A percentile compares a stretch with the other conserved stretches of the same genome.
Evolutionary conservation across 2,329 filamentous ascomycete species (phyloP).

Genomic region (Colletotrichum tamarilloi): DNA sequence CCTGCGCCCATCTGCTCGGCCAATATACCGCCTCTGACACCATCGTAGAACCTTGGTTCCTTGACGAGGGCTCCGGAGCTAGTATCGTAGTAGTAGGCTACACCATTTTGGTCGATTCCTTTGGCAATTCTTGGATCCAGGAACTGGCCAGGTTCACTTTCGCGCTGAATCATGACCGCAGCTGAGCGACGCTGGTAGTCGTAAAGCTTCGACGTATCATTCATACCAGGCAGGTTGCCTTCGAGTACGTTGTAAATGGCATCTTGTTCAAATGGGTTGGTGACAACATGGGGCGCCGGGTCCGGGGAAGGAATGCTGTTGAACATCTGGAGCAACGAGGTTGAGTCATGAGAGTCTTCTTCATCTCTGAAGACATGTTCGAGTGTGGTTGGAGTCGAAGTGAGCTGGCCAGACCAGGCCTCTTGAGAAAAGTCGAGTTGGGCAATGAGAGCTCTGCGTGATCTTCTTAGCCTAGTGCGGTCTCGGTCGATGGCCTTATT

Average conservation of each 20-base stretch:
- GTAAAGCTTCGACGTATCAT: conserved; percentile 70
- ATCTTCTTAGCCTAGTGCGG: conserved; percentile 54
- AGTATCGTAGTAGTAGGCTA: conserved; percentile 76
- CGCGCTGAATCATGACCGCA: conserved; percentile 85
- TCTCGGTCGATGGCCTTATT: conserved; percentile 63
- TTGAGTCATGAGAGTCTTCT: conserved; percentile 47
- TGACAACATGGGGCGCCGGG: conserved; percentile 62
- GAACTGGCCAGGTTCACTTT: conserved; percentile 71
- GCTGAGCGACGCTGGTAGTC: conserved; percentile 84
- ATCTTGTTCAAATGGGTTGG: conserved; percentile 60
- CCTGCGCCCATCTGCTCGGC: conserved; percentile 86
- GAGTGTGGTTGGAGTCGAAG: not conserved
- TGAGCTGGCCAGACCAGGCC: conserved; percentile 63
- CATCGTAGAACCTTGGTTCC: conserved; percentile 79
- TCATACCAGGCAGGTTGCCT: conserved; percentile 65
- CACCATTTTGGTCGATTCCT: conserved; percentile 69
- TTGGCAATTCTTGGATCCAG: conserved; percentile 79
- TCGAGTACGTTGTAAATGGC: conserved; percentile 67
- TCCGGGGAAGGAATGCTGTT: conserved; percentile 77
- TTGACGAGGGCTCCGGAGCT: conserved; percentile 70
- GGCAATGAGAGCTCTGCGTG: conserved; percentile 60
- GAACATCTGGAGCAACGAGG: conserved; percentile 76
- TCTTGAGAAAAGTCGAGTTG: conserved; percentile 65
- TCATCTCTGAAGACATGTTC: conserved; percentile 42
- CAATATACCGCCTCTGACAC: conserved; percentile 79